phyloP scores from a whole-genome alignment of 2,329 filamentous ascomycete genomes.

The Aureobasidium sp. region DNA sequence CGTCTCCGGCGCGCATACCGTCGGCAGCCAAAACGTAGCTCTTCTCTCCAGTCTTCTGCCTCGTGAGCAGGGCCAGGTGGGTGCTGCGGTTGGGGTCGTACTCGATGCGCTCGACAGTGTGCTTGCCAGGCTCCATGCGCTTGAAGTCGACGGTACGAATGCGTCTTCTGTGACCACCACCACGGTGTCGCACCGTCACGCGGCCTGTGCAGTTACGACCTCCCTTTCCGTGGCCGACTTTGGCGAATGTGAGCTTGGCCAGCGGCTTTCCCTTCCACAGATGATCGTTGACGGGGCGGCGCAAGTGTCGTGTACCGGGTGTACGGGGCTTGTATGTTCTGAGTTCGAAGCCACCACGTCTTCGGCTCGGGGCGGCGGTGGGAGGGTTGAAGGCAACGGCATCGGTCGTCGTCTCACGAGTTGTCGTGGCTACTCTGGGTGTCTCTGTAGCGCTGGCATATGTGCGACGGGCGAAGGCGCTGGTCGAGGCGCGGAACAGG shows the following conservation, averaged over 20 bases:
- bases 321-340: conserved; percentile 91
- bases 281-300: conserved; percentile 90
- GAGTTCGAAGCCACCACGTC: conserved; percentile 44
- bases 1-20: conserved; percentile 83
- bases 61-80: conserved; percentile 81
- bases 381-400: conserved; percentile 40
- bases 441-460: conserved; percentile 46
- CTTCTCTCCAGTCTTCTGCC: conserved; percentile 65
- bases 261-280: conserved; percentile 89
- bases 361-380: conserved; percentile 27
- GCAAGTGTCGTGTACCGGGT: conserved; percentile 84
- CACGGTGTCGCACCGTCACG: conserved; percentile 84
- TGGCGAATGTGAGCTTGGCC: conserved; percentile 76
- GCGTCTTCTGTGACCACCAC: conserved; percentile 84
- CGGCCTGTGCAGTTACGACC: conserved; percentile 82
- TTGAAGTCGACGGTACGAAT: conserved; percentile 89
- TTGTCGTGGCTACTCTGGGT: conserved; percentile 18
- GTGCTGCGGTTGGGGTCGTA: conserved; percentile 91
- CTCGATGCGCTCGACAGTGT: conserved; percentile 88
- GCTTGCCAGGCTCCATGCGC: conserved; percentile 69
- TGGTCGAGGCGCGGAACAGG: conserved; percentile 34
- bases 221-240: conserved; percentile 88
- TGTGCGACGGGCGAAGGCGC: conserved; percentile 35
- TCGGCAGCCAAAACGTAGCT: conserved; percentile 95
- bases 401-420: conserved; percentile 20